phyloP scores from a whole-genome alignment of 1,284 basidiomycete genomes.

The Puccinia hordei region DNA sequence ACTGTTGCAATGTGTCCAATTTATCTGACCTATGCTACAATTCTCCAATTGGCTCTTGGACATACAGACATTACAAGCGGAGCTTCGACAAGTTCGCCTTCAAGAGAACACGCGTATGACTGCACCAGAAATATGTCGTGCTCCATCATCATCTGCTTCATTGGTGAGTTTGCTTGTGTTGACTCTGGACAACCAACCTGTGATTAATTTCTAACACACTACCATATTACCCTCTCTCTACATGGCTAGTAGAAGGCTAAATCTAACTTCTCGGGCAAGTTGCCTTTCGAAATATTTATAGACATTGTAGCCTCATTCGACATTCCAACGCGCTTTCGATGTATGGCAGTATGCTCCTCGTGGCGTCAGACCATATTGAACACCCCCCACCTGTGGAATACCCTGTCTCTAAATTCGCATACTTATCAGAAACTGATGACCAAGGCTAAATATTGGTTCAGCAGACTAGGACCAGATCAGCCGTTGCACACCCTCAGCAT shows the following conservation, averaged over 20 bases:
- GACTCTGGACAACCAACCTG: neutral
- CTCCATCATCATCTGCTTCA: neutral
- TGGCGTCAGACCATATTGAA: constrained; percentile 28
- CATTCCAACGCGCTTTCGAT: constrained; percentile 30
- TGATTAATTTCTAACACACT: neutral
- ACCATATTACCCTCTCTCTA: neutral
- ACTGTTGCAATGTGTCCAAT: neutral
- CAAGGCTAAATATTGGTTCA: constrained; percentile 43
- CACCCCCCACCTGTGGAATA: constrained; percentile 27
- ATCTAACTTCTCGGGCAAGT: neutral
- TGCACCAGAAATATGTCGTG: neutral
- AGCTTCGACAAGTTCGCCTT: constrained; percentile 28
- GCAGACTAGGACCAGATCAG: constrained; percentile 10
- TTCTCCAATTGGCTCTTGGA: neutral
- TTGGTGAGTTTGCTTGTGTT: neutral
- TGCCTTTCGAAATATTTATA: constrained; percentile 44
- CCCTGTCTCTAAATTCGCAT: neutral
- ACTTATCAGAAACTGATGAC: constrained; percentile 11
- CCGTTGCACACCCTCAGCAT: constrained; percentile 4
- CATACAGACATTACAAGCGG: constrained; percentile 15
- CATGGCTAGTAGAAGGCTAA: neutral
- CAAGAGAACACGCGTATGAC: neutral
- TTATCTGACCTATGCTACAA: neutral
- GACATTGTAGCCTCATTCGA: constrained; percentile 21
- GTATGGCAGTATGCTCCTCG: constrained; percentile 35